Evolutionary conservation across 768 basidiomycete genomes (phyloP).

Genomic region (Trametes punicea): DNA sequence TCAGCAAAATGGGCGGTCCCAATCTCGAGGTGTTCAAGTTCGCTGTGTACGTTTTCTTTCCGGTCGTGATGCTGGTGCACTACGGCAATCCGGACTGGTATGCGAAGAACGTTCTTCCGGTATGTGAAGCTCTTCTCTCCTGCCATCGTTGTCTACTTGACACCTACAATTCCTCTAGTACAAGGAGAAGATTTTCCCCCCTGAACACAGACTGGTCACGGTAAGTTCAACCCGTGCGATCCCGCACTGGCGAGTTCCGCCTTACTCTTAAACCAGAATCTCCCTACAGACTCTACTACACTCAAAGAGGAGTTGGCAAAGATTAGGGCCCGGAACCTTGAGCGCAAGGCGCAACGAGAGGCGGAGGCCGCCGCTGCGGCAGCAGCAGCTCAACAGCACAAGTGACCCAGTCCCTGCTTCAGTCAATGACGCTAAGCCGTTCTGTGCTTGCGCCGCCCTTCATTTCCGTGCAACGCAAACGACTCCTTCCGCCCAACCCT

Average conservation of each 20-base stretch:
- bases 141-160: neutral
- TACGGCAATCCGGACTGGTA: slow-evolving; percentile 92
- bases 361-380: slow-evolving; percentile 8
- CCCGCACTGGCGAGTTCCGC: neutral
- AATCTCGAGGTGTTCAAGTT: slow-evolving; percentile 93
- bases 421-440: no score
- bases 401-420: neutral
- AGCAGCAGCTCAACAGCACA: slow-evolving; percentile 6
- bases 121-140: slow-evolving; percentile 33
- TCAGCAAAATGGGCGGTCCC: slow-evolving; percentile 59
- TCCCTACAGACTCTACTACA: slow-evolving; percentile 65
- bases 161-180: slow-evolving; percentile 43
- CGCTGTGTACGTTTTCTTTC: slow-evolving; percentile 80
- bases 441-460: no score
- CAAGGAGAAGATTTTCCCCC: slow-evolving; percentile 67
- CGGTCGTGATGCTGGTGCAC: slow-evolving; percentile 74
- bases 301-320: slow-evolving; percentile 68
- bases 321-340: slow-evolving; percentile 61
- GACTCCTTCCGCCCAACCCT: neutral
- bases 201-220: slow-evolving; percentile 51
- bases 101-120: slow-evolving; percentile 69
- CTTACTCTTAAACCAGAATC: slow-evolving; percentile 35
- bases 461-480: no score
- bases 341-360: slow-evolving; percentile 42
- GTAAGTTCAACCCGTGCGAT: slow-evolving; percentile 31